These are phyloP conservation scores for Glarea lozoyensis DNA, from an alignment of 495 filamentous ascomycete genomes.

Conservation along the genomic window DNA sequence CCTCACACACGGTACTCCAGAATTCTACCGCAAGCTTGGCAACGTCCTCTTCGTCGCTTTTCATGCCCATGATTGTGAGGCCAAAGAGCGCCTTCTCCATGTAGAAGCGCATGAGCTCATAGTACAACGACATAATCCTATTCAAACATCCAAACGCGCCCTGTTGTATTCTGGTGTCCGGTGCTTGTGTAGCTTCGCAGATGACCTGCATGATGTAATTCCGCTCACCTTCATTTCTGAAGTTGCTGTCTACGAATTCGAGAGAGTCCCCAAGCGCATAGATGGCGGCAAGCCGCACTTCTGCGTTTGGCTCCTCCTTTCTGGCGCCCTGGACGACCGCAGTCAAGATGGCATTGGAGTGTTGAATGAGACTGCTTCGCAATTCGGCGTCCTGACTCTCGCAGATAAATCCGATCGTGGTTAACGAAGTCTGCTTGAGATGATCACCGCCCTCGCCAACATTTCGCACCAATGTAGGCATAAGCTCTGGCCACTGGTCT, in stretches of 20 bases:
- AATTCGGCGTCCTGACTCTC: constrained; percentile 87
- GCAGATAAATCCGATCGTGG: constrained; percentile 95
- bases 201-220: constrained; percentile 99
- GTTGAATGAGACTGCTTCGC: constrained; percentile 65
- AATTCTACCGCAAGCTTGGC: constrained; percentile 97
- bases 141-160: constrained; percentile 95
- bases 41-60: constrained; percentile 93
- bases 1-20: constrained; percentile 99
- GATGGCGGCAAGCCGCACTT: constrained; percentile 87
- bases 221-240: constrained; percentile 96
- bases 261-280: constrained; percentile 92
- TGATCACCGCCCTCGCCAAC: constrained; percentile 77
- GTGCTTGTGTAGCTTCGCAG: constrained; percentile 93
- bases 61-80: constrained; percentile 98
- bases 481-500: constrained; percentile 92
- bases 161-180: constrained; percentile 83
- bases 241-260: constrained; percentile 95
- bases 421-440: constrained; percentile 88
- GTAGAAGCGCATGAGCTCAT: constrained; percentile 99
- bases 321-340: constrained; percentile 95
- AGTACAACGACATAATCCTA: constrained; percentile 96
- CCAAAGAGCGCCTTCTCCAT: constrained; percentile 99
- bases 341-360: constrained; percentile 96
- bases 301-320: constrained; percentile 84
- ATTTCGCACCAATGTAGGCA: constrained; percentile 79